Percentiles rank a stretch among this genome's conserved stretches.
Evolutionary conservation across 202 grass and related monocot genomes (phyloP).

Genomic region (Cymbopogon flexuosus): DNA sequence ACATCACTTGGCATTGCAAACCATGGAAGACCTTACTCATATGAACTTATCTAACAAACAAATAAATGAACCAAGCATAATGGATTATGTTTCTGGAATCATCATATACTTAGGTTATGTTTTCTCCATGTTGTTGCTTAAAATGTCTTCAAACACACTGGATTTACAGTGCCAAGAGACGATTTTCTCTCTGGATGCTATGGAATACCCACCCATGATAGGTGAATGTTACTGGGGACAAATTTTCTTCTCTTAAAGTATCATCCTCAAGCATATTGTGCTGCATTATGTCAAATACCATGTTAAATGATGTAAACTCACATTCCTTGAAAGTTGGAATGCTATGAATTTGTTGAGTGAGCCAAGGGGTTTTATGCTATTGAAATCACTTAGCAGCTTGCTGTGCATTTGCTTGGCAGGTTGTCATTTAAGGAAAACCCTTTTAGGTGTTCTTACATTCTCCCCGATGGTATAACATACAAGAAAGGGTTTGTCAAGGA

Average conservation of each 20-base stretch:
- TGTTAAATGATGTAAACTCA: background rate
- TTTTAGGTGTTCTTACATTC: conserved; percentile 93
- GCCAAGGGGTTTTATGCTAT: background rate
- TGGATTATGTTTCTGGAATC: background rate
- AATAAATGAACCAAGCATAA: background rate
- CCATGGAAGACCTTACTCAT: background rate
- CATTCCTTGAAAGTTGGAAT: background rate
- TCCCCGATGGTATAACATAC: conserved; percentile 79
- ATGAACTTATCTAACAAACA: too few species aligned
- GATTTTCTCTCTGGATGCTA: background rate
- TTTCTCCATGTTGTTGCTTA: background rate
- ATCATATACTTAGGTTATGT: background rate
- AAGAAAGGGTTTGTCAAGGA: conserved; percentile 89
- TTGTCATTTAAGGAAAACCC: conserved; percentile 64
- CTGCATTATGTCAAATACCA: background rate
- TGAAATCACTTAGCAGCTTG: conserved; percentile 11
- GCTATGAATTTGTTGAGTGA: background rate
- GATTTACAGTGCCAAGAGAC: background rate
- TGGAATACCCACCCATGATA: background rate
- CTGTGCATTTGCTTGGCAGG: conserved; percentile 36
- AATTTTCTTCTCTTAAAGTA: background rate
- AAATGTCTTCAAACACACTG: background rate
- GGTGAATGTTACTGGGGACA: background rate
- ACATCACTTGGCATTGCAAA: too few species aligned
- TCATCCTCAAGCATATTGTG: background rate